These are phyloP conservation scores for Sordariomycetes sp. DNA, from an alignment of 2,329 filamentous ascomycete genomes.

Conservation along the genomic window DNA sequence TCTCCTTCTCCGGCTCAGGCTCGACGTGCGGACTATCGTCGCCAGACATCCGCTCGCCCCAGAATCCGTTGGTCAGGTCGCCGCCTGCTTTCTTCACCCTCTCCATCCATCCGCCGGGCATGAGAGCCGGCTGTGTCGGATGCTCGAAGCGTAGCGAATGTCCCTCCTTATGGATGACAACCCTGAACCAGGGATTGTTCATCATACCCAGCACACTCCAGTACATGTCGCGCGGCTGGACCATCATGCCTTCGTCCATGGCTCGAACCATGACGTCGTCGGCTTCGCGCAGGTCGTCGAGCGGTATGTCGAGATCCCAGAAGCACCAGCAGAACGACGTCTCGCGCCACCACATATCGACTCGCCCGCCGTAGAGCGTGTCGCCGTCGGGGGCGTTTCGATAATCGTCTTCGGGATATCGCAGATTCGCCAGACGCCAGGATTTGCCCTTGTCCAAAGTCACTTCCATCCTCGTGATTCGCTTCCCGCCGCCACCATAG, in stretches of 20 bases:
- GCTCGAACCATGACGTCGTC: conserved; percentile 72
- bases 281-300: conserved; percentile 51
- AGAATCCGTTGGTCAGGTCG: conserved; percentile 70
- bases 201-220: conserved; percentile 96
- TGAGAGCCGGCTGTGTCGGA: conserved; percentile 71
- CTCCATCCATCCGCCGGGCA: conserved; percentile 88
- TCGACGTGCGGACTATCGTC: conserved; percentile 28
- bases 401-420: conserved; percentile 81
- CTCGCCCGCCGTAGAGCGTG: conserved; percentile 61
- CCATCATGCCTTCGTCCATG: conserved; percentile 61
- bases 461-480: conserved; percentile 74
- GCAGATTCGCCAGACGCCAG: conserved; percentile 69
- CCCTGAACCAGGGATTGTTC: conserved; percentile 91
- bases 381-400: conserved; percentile 49
- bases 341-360: conserved; percentile 79
- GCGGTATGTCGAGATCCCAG: conserved; percentile 65
- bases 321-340: conserved; percentile 87
- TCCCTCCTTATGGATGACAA: conserved; percentile 63
- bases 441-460: conserved; percentile 74
- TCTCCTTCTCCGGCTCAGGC: conserved; percentile 50
- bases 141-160: conserved; percentile 68
- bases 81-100: conserved; percentile 75
- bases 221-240: conserved; percentile 69
- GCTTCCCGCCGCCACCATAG: conserved; percentile 78
- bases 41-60: conserved; percentile 64